A percentile compares a stretch with the other conserved stretches of the same genome.
phyloP scores from a whole-genome alignment of 306 rosid species.

The Glycyrrhiza uralensis region DNA sequence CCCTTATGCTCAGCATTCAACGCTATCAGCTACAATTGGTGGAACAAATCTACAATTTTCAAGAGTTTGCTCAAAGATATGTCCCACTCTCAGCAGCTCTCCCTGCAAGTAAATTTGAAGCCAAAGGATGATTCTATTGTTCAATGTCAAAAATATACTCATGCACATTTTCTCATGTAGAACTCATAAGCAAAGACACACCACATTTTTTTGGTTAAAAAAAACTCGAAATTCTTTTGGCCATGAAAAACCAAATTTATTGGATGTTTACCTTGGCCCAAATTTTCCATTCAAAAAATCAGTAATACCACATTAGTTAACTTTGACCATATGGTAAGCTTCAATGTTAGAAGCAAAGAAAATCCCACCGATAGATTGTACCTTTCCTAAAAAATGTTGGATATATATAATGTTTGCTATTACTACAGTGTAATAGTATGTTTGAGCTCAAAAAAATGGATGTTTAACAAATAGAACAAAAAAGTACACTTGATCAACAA shows the following conservation, averaged over 20 bases:
- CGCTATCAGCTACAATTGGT: slow-evolving; percentile 56
- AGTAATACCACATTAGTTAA: not conserved
- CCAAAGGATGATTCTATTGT: slow-evolving; percentile 3
- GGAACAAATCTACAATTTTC: slow-evolving; percentile 72
- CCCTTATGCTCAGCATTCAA: slow-evolving; percentile 19
- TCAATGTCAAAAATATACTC: not conserved
- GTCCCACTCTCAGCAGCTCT: slow-evolving; percentile 80
- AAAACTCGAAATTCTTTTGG: not conserved
- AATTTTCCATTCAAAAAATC: not conserved
- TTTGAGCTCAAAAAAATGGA: not conserved
- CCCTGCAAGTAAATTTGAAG: slow-evolving; percentile 48
- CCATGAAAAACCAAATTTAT: not conserved
- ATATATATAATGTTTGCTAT: not conserved
- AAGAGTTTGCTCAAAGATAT: slow-evolving; percentile 92
- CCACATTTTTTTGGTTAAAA: not conserved
- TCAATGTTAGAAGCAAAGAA: not conserved
- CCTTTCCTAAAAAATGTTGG: no score
- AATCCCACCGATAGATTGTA: not conserved
- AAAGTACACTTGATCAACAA: not conserved
- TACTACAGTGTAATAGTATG: not conserved
- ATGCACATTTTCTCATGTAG: not conserved
- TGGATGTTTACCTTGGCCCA: not conserved
- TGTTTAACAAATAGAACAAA: not conserved
- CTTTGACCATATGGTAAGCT: not conserved
- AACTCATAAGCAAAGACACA: not conserved